A percentile compares a stretch with the other conserved stretches of the same genome.
Conservation (phyloP, 176 grass and related monocot genomes). For the Oryza longistaminata region DNA sequence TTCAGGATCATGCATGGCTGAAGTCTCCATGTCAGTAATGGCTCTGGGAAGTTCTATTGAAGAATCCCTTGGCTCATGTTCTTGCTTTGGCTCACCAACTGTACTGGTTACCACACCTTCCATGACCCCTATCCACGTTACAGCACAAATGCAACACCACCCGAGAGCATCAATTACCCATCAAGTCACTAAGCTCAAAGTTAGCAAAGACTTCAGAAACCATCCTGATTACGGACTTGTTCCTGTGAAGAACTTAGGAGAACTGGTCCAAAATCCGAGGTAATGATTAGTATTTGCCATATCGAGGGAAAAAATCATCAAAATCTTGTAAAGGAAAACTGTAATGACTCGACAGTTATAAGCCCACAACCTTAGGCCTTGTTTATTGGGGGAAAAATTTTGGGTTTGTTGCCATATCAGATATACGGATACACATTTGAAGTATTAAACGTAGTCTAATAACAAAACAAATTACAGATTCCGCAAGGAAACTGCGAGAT, state of each 20-base stretch:
- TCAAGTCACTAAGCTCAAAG: background rate
- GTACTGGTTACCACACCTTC: conserved; percentile 23
- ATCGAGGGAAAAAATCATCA: background rate
- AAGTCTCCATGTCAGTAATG: conserved; percentile 35
- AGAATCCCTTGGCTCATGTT: conserved; percentile 5
- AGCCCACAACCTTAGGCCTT: background rate
- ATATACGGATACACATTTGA: no score
- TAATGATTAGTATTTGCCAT: conserved; percentile 22
- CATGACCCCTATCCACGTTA: conserved; percentile 25
- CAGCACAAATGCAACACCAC: conserved; percentile 19
- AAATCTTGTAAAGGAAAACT: background rate
- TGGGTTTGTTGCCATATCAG: no score
- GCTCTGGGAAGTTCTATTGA: conserved; percentile 24
- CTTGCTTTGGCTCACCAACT: conserved; percentile 32
- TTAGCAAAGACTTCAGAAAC: background rate
- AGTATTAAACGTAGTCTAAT: no score
- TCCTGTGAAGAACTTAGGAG: background rate
- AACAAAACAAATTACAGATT: no score
- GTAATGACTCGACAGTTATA: background rate
- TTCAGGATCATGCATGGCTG: conserved; percentile 2
- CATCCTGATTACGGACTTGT: background rate
- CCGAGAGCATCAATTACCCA: background rate
- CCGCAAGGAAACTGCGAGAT: no score
- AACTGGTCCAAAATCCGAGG: conserved; percentile 7
- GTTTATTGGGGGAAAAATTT: no score